A percentile compares a stretch with the other conserved stretches of the same genome.
Conservation (phyloP, 768 basidiomycete species). For the Chlorophyllum brunneum region DNA sequence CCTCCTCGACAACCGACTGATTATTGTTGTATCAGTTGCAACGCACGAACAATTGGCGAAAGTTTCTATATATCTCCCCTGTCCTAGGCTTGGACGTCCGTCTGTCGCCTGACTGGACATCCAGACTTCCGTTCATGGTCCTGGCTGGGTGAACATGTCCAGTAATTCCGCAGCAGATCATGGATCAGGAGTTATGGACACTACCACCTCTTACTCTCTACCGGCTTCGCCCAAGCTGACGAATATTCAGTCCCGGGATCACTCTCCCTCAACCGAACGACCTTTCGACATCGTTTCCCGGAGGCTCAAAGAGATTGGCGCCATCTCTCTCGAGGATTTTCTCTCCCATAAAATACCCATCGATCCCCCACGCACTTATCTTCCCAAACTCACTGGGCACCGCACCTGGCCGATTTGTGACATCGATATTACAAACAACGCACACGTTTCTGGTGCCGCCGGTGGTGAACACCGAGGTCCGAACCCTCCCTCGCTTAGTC, state of each 20-base stretch:
- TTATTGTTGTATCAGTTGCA: not conserved
- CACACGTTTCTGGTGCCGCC: not conserved
- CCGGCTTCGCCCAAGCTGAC: constrained; percentile 3
- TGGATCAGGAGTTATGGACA: not conserved
- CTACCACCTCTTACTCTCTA: not conserved
- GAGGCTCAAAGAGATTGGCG: constrained; percentile 23
- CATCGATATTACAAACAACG: too few species aligned
- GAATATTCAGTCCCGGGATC: too few species aligned
- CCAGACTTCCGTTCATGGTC: constrained; percentile 3
- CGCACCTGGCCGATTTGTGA: too few species aligned
- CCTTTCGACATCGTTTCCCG: constrained; percentile 22
- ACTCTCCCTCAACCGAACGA: constrained; percentile 6
- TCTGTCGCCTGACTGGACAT: constrained; percentile 5
- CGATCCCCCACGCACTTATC: too few species aligned
- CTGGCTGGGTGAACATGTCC: constrained; percentile 8
- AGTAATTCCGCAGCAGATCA: not conserved
- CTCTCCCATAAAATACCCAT: too few species aligned
- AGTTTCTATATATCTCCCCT: not conserved
- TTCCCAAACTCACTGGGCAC: too few species aligned
- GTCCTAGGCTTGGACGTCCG: not conserved
- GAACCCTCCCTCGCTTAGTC: not conserved
- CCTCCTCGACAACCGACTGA: constrained; percentile 4
- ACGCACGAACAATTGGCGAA: constrained; percentile 1
- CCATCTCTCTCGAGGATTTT: constrained; percentile 25
- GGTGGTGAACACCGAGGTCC: not conserved